phyloP scores from a whole-genome alignment of 1,284 basidiomycete species.

The Papiliotrema terrestris region DNA sequence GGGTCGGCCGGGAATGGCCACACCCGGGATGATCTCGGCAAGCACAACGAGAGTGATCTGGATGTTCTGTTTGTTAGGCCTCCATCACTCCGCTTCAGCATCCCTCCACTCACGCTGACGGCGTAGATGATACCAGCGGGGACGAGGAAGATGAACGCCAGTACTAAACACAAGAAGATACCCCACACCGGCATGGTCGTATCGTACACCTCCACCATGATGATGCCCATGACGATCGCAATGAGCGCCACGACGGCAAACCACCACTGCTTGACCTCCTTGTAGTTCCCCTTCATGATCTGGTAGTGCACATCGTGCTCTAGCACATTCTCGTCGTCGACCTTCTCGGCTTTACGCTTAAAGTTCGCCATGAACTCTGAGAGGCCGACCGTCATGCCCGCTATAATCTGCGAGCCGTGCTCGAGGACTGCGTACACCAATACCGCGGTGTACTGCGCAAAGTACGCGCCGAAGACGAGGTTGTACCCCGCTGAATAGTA shows the following conservation, averaged over 20 bases:
- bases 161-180: conserved; percentile 42
- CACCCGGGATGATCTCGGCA: conserved; percentile 58
- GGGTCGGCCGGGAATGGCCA: conserved; percentile 52
- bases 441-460: conserved; percentile 36
- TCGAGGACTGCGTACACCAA: conserved; percentile 27
- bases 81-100: not conserved
- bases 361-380: not conserved
- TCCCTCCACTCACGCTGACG: conserved; percentile 43
- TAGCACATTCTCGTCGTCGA: conserved; percentile 18
- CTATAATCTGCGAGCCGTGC: conserved; percentile 45
- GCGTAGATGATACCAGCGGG: conserved; percentile 58
- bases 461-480: conserved; percentile 34
- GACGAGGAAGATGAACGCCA: conserved; percentile 53
- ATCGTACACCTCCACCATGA: conserved; percentile 51
- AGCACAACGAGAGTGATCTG: conserved; percentile 16
- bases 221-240: conserved; percentile 19
- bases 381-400: conserved; percentile 32
- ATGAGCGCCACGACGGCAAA: conserved; percentile 6
- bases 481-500: conserved; percentile 37
- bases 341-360: not conserved
- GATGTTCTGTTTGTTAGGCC: conserved; percentile 6
- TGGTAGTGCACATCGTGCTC: conserved; percentile 33
- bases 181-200: conserved; percentile 66
- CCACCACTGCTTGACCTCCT: conserved; percentile 15
- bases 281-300: conserved; percentile 8